Conservation (phyloP, 345 rosid genomes). For the Boechera divaricarpa region DNA sequence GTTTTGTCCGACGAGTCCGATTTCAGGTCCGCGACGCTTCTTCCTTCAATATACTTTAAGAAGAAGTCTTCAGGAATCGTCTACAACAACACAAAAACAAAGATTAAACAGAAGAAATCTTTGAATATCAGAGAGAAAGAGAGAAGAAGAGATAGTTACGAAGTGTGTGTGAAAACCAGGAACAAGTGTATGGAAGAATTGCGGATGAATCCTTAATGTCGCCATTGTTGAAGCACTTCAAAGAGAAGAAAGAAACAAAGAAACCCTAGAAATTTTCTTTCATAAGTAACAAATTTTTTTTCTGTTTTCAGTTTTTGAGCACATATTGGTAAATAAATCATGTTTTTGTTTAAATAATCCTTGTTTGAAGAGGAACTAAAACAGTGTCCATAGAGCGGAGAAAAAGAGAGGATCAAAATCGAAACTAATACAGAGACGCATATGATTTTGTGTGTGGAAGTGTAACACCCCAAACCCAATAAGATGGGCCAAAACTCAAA, state of each 20-base stretch:
- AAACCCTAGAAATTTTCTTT: neutral
- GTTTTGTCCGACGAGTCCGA: conserved; percentile 17
- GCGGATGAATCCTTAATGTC: neutral
- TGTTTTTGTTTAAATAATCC: too few relatives aligned
- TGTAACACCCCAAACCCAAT: too few relatives aligned
- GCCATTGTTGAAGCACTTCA: neutral
- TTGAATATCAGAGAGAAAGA: neutral
- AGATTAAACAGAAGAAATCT: neutral
- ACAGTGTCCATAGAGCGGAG: too few relatives aligned
- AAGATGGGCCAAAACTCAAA: too few relatives aligned
- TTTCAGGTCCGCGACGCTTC: neutral
- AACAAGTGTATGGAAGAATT: conserved; percentile 27
- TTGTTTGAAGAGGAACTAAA: too few relatives aligned
- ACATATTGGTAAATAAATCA: neutral
- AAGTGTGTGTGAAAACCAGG: conserved; percentile 17
- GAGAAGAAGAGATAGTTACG: conserved; percentile 5
- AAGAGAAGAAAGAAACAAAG: neutral
- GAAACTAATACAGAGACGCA: too few relatives aligned
- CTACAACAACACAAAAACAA: conserved; percentile 11
- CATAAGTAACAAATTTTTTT: neutral
- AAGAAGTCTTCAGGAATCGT: conserved; percentile 28
- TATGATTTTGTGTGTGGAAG: too few relatives aligned
- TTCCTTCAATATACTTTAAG: conserved; percentile 12
- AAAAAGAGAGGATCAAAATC: too few relatives aligned
- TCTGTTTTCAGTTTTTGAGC: neutral